phyloP scores from a whole-genome alignment of 768 basidiomycete species.

The Termitomyces sp. region DNA sequence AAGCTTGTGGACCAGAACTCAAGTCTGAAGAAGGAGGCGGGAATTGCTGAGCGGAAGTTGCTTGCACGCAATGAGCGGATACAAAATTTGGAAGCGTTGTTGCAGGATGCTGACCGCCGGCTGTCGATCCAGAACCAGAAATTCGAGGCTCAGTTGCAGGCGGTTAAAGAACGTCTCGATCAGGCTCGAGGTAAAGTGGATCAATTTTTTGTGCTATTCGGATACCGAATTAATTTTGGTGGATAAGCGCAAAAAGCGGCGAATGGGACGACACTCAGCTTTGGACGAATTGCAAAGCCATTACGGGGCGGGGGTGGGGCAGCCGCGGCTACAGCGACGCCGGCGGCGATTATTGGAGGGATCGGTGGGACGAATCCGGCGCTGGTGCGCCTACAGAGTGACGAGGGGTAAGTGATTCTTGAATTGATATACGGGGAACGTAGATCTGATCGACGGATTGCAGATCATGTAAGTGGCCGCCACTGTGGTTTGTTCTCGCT shows the following conservation, averaged over 20 bases:
- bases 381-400: constrained; percentile 70
- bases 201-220: constrained; percentile 8
- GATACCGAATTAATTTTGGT: constrained; percentile 8
- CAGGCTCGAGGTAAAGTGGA: constrained; percentile 75
- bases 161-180: constrained; percentile 87
- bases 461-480: constrained; percentile 33
- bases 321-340: constrained; percentile 32
- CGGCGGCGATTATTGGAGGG: constrained; percentile 34
- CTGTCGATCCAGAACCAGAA: constrained; percentile 92
- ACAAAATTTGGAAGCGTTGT: constrained; percentile 87
- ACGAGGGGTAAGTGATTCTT: constrained; percentile 49
- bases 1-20: constrained; percentile 99
- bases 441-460: constrained; percentile 12
- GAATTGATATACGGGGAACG: constrained; percentile 8
- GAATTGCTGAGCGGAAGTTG: constrained; percentile 93
- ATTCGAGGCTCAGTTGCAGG: constrained; percentile 89
- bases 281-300: constrained; percentile 96
- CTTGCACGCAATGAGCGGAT: constrained; percentile 97
- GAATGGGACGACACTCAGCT: constrained; percentile 65
- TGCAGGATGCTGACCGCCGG: constrained; percentile 92
- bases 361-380: constrained; percentile 52
- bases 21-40: constrained; percentile 93
- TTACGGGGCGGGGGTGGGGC: constrained; percentile 87
- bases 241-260: constrained; percentile 72
- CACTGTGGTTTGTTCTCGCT: constrained; percentile 14